Percentiles rank a stretch among this genome's conserved stretches.
Conservation (phyloP, 2,329 filamentous ascomycete species). For the Teratosphaeria viscida region DNA sequence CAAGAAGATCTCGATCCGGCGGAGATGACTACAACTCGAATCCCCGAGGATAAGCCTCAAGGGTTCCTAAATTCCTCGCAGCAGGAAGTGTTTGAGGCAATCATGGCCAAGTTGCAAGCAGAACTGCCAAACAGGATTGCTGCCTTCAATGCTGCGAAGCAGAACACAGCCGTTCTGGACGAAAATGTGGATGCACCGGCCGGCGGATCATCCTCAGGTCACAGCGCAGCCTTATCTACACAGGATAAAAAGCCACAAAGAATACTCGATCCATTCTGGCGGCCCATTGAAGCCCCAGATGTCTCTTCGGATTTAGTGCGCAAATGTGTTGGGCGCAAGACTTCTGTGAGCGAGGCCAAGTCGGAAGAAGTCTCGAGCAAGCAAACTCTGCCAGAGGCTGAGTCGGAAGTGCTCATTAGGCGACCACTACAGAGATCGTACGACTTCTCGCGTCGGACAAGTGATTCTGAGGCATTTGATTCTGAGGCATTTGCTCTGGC, state of each 20-base stretch:
- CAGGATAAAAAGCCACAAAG: not conserved
- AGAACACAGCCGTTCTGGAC: not conserved
- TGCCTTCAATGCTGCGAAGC: not conserved
- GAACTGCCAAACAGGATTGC: not conserved
- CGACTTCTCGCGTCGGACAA: not conserved
- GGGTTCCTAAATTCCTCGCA: not conserved
- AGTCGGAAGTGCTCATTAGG: not conserved
- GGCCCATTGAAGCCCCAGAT: not conserved
- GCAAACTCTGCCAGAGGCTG: not conserved
- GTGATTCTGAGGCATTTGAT: not conserved
- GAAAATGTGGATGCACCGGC: not conserved
- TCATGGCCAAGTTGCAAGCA: not conserved
- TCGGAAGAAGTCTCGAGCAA: not conserved
- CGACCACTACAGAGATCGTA: not conserved
- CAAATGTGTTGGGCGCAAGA: not conserved
- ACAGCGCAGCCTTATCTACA: not conserved
- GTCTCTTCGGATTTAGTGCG: not conserved
- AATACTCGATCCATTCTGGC: not conserved
- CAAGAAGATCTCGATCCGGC: not conserved
- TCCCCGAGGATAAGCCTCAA: not conserved
- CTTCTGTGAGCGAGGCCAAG: not conserved
- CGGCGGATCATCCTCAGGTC: not conserved
- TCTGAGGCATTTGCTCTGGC: not conserved
- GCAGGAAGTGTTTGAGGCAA: not conserved
- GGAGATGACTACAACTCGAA: no score